Conservation (phyloP, 371 early-diverging fungal species). For the Mucor ambiguus region DNA sequence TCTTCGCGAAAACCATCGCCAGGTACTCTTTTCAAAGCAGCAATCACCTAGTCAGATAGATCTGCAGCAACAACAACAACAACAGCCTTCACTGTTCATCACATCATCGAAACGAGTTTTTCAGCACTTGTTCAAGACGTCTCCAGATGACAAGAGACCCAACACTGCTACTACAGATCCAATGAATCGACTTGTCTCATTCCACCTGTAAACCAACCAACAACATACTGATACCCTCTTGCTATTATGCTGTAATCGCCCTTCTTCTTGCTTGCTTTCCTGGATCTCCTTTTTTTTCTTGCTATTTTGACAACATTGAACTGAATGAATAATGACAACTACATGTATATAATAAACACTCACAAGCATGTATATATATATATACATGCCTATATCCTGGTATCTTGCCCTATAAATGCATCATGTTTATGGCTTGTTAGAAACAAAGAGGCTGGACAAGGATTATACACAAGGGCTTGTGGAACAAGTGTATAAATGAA, state of each 20-base stretch:
- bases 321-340: neutral
- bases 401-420: neutral
- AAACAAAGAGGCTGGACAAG: neutral
- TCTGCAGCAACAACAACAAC: neutral
- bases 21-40: neutral
- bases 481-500: neutral
- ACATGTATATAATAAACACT: neutral
- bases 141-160: conserved; percentile 6
- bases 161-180: conserved; percentile 17
- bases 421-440: neutral
- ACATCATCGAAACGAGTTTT: conserved; percentile 2
- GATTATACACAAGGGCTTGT: neutral
- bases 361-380: too few species aligned
- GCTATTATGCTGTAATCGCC: neutral
- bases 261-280: neutral
- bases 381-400: neutral
- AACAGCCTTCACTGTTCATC: neutral
- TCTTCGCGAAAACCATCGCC: conserved; percentile 25
- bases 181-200: conserved; percentile 24
- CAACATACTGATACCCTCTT: conserved; percentile 3
- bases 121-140: conserved; percentile 15
- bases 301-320: neutral
- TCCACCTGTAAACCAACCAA: conserved; percentile 15
- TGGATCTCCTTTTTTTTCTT: neutral
- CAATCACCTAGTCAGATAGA: neutral